Conservation (phyloP, 768 basidiomycete genomes). For the Coprinopsis strossmayeri region DNA sequence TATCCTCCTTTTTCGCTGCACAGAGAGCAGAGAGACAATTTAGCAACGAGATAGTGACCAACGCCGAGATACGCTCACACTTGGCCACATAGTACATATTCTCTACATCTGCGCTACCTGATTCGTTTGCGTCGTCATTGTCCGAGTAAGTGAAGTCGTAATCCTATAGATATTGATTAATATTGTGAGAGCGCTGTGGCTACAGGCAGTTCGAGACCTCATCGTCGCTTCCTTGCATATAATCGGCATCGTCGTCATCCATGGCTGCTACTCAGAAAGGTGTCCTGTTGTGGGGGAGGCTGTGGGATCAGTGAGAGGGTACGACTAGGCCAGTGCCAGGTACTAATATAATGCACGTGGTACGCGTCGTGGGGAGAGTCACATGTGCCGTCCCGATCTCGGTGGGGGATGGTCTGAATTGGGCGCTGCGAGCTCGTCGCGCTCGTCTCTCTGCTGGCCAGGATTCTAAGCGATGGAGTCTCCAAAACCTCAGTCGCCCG, state of each 20-base stretch:
- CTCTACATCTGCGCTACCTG: slow-evolving; percentile 84
- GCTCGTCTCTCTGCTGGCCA: not conserved
- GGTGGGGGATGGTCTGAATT: no score
- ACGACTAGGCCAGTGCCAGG: not conserved
- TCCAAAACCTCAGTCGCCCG: slow-evolving; percentile 21
- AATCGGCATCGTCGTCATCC: slow-evolving; percentile 94
- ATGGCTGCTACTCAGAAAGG: slow-evolving; percentile 30
- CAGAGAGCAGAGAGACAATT: slow-evolving; percentile 2
- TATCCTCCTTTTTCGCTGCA: slow-evolving; percentile 88
- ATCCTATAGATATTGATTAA: slow-evolving; percentile 46
- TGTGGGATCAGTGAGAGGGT: not conserved
- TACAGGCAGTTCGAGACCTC: slow-evolving; percentile 36
- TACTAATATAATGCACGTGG: not conserved
- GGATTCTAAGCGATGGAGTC: slow-evolving; percentile 18
- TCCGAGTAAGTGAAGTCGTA: slow-evolving; percentile 98
- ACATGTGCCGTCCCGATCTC: no score
- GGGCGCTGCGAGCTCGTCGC: no score
- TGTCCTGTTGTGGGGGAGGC: not conserved
- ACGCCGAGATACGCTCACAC: slow-evolving; percentile 41
- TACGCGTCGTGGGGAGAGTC: not conserved
- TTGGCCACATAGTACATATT: slow-evolving; percentile 99
- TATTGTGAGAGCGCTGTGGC: slow-evolving; percentile 2
- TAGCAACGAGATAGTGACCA: not conserved
- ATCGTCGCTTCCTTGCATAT: slow-evolving; percentile 86
- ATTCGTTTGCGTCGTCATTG: slow-evolving; percentile 75